phyloP scores from a whole-genome alignment of 2,329 filamentous ascomycete genomes.

The Hawksworthiomyces lignivorus region DNA sequence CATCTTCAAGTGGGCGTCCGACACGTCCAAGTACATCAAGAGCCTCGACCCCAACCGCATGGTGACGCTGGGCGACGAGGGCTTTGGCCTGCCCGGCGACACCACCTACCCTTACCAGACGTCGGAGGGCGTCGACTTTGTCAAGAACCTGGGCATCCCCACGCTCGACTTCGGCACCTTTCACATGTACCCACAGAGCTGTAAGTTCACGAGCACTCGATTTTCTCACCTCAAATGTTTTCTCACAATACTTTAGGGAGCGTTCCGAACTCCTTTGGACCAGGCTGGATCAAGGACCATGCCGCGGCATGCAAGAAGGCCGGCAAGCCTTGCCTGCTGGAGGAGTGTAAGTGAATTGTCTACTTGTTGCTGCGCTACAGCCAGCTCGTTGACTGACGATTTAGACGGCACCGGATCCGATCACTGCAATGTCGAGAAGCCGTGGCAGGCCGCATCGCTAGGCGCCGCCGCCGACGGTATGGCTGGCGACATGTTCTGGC shows the following conservation, averaged over 20 bases:
- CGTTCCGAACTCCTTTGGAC: constrained; percentile 26
- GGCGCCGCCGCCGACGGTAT: constrained; percentile 22
- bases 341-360: constrained; percentile 29
- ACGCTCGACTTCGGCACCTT: constrained; percentile 44
- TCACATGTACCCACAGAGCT: constrained; percentile 30
- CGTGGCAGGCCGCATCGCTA: constrained; percentile 26
- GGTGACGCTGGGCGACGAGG: constrained; percentile 54
- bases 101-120: constrained; percentile 28
- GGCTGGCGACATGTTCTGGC: constrained; percentile 32
- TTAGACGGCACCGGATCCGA: constrained; percentile 18
- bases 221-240: too few species aligned
- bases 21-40: constrained; percentile 54
- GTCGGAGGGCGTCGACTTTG: constrained; percentile 45
- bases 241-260: too few species aligned
- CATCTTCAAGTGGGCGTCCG: constrained; percentile 50
- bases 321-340: constrained; percentile 32
- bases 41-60: constrained; percentile 52
- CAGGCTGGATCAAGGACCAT: constrained; percentile 29
- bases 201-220: too few species aligned
- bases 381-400: too few species aligned
- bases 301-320: constrained; percentile 30
- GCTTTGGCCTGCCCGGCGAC: constrained; percentile 22
- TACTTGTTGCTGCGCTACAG: too few species aligned
- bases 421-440: constrained; percentile 20
- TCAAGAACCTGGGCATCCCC: constrained; percentile 38